Conservation (phyloP, 192 early-diverging fungal species). For the Coemansia sp. region DNA sequence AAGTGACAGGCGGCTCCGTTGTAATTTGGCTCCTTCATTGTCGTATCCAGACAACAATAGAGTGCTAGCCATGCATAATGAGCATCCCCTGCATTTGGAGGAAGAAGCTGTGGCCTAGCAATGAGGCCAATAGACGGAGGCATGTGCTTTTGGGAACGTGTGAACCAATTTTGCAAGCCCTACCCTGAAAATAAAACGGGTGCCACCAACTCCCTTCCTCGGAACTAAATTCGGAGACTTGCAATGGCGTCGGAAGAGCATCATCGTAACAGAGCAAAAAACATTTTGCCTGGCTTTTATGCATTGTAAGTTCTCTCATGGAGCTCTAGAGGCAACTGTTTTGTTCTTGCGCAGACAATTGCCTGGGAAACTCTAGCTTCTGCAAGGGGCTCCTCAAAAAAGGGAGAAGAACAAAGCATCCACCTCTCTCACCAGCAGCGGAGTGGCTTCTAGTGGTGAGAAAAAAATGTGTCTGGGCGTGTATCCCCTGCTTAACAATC, state of each 20-base stretch:
- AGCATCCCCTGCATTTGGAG: slow-evolving; percentile 1
- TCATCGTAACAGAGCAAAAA: neutral
- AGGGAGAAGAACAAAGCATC: neutral
- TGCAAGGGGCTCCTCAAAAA: slow-evolving; percentile 7
- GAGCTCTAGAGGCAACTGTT: neutral
- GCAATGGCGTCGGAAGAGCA: neutral
- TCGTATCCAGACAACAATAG: neutral
- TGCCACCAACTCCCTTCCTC: neutral
- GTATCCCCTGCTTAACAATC: neutral
- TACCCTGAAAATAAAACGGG: neutral
- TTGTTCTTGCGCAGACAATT: neutral
- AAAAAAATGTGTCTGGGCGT: neutral
- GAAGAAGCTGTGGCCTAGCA: neutral
- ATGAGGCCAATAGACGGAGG: neutral
- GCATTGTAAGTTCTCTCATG: neutral
- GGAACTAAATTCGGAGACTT: neutral
- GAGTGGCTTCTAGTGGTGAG: neutral
- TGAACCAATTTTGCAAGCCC: no score
- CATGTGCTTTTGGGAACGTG: neutral
- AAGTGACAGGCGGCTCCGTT: no score
- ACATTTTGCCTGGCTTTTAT: neutral
- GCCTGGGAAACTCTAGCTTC: neutral
- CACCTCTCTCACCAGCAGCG: neutral
- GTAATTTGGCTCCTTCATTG: neutral
- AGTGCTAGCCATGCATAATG: neutral